Evolutionary conservation across 2,329 filamentous ascomycete genomes (phyloP).

Genomic region (Colletotrichum lindemuthianum): DNA sequence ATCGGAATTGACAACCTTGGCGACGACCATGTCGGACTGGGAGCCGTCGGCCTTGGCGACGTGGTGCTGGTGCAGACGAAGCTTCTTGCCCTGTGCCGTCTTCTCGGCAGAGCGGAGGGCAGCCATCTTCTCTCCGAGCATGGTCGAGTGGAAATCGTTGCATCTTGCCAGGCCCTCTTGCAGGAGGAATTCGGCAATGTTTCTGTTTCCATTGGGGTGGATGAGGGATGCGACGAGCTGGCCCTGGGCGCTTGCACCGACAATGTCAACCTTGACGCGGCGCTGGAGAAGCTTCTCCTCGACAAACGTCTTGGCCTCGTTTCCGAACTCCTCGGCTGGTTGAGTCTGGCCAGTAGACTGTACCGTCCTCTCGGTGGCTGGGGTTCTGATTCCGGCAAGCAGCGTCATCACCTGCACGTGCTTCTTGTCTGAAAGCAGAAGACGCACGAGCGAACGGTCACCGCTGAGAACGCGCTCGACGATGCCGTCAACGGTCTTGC

Average conservation of each 20-base stretch:
- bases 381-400: constrained; percentile 87
- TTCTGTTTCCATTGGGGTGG: constrained; percentile 82
- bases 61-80: constrained; percentile 84
- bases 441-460: constrained; percentile 86
- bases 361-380: constrained; percentile 87
- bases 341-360: constrained; percentile 82
- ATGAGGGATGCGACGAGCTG: constrained; percentile 89
- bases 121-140: constrained; percentile 91
- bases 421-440: constrained; percentile 82
- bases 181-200: constrained; percentile 87
- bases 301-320: constrained; percentile 88
- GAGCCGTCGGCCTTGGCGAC: constrained; percentile 74
- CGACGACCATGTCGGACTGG: constrained; percentile 79
- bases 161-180: constrained; percentile 90
- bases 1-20: constrained; percentile 87
- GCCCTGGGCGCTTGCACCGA: constrained; percentile 89
- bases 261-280: constrained; percentile 81
- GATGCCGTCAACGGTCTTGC: constrained; percentile 83
- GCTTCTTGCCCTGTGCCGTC: constrained; percentile 78
- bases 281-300: constrained; percentile 88
- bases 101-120: constrained; percentile 87
- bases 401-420: constrained; percentile 91
- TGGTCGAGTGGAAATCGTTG: constrained; percentile 93
- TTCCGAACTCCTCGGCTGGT: constrained; percentile 87
- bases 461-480: constrained; percentile 93